A percentile compares a stretch with the other conserved stretches of the same genome.
These are phyloP conservation scores for Leptographium wingfieldii DNA, from an alignment of 2,329 filamentous ascomycete species.

Conservation along the genomic window DNA sequence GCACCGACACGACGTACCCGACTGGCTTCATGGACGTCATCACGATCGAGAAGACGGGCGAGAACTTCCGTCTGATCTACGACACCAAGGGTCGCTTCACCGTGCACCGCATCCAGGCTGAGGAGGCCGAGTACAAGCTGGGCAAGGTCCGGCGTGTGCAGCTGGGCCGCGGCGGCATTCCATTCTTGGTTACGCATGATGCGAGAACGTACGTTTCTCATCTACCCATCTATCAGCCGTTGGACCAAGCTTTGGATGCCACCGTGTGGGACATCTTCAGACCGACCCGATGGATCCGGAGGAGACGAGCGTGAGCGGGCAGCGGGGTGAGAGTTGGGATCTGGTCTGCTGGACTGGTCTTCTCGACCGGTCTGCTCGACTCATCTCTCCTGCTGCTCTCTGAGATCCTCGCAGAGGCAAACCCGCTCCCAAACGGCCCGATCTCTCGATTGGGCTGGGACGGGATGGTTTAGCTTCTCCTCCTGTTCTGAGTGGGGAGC, in stretches of 20 bases:
- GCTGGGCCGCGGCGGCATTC: constrained; percentile 98
- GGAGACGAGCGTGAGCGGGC: neutral
- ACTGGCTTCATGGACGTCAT: constrained; percentile 99
- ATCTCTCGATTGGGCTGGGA: neutral
- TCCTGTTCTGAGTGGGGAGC: neutral
- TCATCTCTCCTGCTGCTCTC: neutral
- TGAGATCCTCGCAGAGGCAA: neutral
- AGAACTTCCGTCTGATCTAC: constrained; percentile 99
- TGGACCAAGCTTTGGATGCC: constrained; percentile 95
- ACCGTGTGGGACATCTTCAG: constrained; percentile 2
- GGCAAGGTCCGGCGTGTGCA: constrained; percentile 99
- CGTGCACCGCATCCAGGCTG: constrained; percentile 95
- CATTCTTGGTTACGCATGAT: constrained; percentile 99
- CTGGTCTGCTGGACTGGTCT: neutral
- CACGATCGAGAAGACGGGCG: constrained; percentile 98
- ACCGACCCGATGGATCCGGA: neutral
- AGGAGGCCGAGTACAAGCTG: constrained; percentile 99
- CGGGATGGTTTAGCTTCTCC: neutral
- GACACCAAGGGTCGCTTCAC: constrained; percentile 99
- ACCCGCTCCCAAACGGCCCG: neutral
- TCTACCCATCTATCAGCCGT: constrained; percentile 93
- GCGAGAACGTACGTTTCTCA: constrained; percentile 97
- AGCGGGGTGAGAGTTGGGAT: constrained; percentile 1
- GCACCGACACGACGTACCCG: constrained; percentile 96
- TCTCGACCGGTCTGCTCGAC: neutral